A percentile compares a stretch with the other conserved stretches of the same genome.
Evolutionary conservation across 768 basidiomycete species (phyloP).

Genomic region (Mycena sanguinolenta): DNA sequence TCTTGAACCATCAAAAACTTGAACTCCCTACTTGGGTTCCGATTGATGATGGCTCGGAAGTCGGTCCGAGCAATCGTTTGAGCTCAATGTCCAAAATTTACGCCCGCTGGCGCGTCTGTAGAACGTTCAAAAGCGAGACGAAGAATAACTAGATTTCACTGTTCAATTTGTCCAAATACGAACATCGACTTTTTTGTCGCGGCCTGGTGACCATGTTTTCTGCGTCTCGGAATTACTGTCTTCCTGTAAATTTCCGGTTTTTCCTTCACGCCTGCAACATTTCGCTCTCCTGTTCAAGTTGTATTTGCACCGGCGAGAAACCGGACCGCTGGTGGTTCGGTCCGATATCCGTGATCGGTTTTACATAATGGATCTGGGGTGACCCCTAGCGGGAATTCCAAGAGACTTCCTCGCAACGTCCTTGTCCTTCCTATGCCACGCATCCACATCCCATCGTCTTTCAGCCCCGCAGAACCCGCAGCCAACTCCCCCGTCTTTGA

Average conservation of each 20-base stretch:
- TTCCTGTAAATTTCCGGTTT: no score
- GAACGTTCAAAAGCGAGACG: no score
- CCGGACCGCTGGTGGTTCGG: neutral
- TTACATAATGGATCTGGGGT: neutral
- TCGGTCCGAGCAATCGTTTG: neutral
- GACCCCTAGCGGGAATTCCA: neutral
- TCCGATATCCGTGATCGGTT: neutral
- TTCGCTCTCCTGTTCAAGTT: neutral
- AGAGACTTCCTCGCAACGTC: conserved; percentile 1
- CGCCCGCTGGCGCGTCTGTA: no score
- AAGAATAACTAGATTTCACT: no score
- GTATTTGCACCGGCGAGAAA: no score
- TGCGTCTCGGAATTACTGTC: no score
- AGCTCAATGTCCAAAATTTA: no score
- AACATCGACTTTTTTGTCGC: no score
- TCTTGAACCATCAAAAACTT: neutral
- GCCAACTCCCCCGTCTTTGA: conserved; percentile 18
- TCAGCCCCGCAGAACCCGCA: neutral
- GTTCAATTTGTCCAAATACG: no score
- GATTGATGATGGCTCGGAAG: neutral
- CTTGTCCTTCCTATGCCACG: conserved; percentile 25
- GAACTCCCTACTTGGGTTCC: neutral
- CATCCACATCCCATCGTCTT: conserved; percentile 27
- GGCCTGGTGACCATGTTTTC: no score
- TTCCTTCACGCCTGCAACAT: no score